Percentiles rank a stretch among this genome's conserved stretches.
Conservation (phyloP, 129 eudicot genomes). For the Saposhnikovia divaricata region DNA sequence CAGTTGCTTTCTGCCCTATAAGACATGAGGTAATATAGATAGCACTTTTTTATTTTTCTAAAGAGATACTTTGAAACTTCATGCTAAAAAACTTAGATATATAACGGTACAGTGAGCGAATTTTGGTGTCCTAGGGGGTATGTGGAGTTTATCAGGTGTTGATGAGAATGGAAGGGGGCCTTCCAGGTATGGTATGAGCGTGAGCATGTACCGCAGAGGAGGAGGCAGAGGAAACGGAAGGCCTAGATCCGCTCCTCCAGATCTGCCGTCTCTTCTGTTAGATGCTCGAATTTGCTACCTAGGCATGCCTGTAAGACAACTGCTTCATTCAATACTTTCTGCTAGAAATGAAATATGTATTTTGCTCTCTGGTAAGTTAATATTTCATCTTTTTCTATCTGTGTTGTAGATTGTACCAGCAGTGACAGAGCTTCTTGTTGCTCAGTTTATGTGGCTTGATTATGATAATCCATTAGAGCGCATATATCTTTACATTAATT, state of each 20-base stretch:
- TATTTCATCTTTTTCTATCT: constrained; percentile 8
- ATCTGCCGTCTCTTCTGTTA: constrained; percentile 69
- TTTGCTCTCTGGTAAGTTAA: not conserved
- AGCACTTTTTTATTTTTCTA: no score
- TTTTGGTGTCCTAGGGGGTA: no score
- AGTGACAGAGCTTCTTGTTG: constrained; percentile 82
- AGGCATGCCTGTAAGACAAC: constrained; percentile 67
- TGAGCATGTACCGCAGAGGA: constrained; percentile 65
- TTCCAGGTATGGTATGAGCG: constrained; percentile 59
- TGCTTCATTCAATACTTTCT: not conserved
- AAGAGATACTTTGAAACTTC: no score
- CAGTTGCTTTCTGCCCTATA: no score
- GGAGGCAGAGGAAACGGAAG: constrained; percentile 56
- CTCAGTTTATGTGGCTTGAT: constrained; percentile 86
- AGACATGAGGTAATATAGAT: no score
- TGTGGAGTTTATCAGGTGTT: constrained; percentile 55
- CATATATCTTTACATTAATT: constrained; percentile 77
- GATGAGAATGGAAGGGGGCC: constrained; percentile 37
- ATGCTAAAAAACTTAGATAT: no score
- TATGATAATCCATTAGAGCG: constrained; percentile 64
- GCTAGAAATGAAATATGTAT: not conserved
- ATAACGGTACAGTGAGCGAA: no score
- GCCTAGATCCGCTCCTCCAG: constrained; percentile 75
- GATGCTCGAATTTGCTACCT: constrained; percentile 69
- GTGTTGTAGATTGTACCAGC: constrained; percentile 68